Base-by-base conservation (phyloP, 2,329 filamentous ascomycete species). In the Hawksworthiomyces lignivorus region DNA sequence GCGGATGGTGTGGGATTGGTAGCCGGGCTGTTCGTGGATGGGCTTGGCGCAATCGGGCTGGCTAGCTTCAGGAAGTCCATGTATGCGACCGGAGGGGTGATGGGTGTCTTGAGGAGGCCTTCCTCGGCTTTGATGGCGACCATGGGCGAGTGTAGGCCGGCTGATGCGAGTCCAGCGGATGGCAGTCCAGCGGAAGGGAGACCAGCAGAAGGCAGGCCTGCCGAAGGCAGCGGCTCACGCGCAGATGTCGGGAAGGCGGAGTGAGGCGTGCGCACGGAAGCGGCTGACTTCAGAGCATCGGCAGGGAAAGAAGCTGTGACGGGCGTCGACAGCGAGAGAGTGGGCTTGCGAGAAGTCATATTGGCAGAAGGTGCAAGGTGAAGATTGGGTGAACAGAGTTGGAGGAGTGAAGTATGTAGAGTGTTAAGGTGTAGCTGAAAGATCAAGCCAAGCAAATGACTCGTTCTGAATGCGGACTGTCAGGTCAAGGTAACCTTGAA, bases 11-110 rank as follows among this genome's bases (percentile, higher is more conserved):
- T 18, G 18, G 29, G 14, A 15, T 29, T 5, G 20, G 29, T 4
- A 28, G n/a, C 37, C 3, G 41, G 31, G 24, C 18, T 34, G 41
- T 22, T 22, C 12, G 36, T 43, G 31, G 32, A 29, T 2, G 49
- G 46, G 32, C 46, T 50, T 11, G 48, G 40, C 18, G 49, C 32
- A 12, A 32, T 34, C 7, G 50, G 50, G 43, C 53, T 55, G 36
- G 76, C 70, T 46, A 82, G 80, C 65, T 88, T 90, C 49, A 97
- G 80, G 58, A 96, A 97, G 57, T 97, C 88, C 52, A 87, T 83
- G 60, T 97, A 97, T 44, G 90, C 89, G 18, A 77, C 72, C 4
- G 90, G 90, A 39, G 90, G 90, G 39, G 85, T 94, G 61, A 97
- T 94, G 36, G 89, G 89, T 5, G 89, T 96, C 65, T 80, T 83